Evolutionary conservation across 352 stramenopile genomes (phyloP).

Genomic region (Plasmopara viticola): DNA sequence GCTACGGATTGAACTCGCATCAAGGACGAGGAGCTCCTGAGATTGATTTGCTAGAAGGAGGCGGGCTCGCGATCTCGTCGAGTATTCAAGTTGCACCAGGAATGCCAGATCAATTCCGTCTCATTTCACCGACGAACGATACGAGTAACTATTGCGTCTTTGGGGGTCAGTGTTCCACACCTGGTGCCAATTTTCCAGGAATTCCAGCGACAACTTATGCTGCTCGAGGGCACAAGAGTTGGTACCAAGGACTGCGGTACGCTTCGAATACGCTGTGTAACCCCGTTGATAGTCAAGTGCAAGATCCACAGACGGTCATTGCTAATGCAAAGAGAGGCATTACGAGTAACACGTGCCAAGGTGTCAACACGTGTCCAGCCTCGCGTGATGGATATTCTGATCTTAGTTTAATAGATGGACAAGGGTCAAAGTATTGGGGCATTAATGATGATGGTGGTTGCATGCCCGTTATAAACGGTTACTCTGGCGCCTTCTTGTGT

Average conservation of each 20-base stretch:
- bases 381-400: conserved; percentile 25
- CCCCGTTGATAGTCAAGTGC: conserved; percentile 11
- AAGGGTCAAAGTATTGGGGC: conserved; percentile 33
- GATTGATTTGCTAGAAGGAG: conserved; percentile 92
- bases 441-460: conserved; percentile 46
- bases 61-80: conserved; percentile 58
- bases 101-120: conserved; percentile 49
- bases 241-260: conserved; percentile 59
- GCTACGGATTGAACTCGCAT: conserved; percentile 85
- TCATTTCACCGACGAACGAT: conserved; percentile 28
- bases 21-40: conserved; percentile 87
- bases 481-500: conserved; percentile 40
- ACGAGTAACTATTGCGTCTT: conserved; percentile 38
- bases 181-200: conserved; percentile 43
- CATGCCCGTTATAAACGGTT: conserved; percentile 48
- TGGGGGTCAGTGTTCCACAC: conserved; percentile 27
- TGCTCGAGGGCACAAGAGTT: conserved; percentile 29
- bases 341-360: conserved; percentile 39
- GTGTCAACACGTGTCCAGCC: conserved; percentile 41
- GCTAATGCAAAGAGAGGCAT: conserved; percentile 27
- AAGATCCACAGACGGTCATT: conserved; percentile 33
- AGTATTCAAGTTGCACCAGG: conserved; percentile 85
- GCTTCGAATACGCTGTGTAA: conserved; percentile 39
- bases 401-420: conserved; percentile 10
- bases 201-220: conserved; percentile 35